These are phyloP conservation scores for Sugiyamaella mastotermitis DNA, from an alignment of 805 yeast species.

Conservation along the genomic window DNA sequence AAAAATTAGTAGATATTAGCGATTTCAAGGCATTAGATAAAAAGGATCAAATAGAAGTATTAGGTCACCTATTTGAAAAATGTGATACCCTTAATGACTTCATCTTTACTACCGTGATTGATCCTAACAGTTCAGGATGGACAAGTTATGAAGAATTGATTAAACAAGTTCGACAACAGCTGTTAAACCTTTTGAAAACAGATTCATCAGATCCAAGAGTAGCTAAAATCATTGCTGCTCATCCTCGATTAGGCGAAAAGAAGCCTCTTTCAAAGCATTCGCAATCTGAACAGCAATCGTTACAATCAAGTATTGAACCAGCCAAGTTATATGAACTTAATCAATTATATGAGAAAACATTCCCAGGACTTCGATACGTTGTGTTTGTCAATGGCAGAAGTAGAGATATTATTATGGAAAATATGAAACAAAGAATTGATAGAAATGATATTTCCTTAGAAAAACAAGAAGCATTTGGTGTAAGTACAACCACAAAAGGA, in stretches of 20 bases:
- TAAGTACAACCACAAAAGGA: constrained; percentile 14
- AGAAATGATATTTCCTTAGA: constrained; percentile 52
- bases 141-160: constrained; percentile 36
- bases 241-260: constrained; percentile 76
- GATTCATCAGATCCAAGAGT: constrained; percentile 23
- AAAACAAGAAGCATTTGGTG: constrained; percentile 56
- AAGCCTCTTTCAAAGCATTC: constrained; percentile 55
- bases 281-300: constrained; percentile 60
- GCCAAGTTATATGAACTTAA: constrained; percentile 48
- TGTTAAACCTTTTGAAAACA: constrained; percentile 32
- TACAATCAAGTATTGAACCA: constrained; percentile 47
- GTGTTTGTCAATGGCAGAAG: constrained; percentile 84
- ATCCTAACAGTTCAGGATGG: constrained; percentile 1
- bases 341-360: constrained; percentile 52
- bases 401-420: constrained; percentile 55
- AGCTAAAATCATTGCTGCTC: constrained; percentile 68
- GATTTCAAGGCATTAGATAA: background rate
- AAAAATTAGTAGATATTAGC: constrained; percentile 1
- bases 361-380: constrained; percentile 74
- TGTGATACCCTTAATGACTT: constrained; percentile 42
- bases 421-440: constrained; percentile 54
- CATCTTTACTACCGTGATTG: constrained; percentile 23
- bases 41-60: constrained; percentile 33
- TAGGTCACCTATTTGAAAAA: constrained; percentile 59
- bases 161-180: constrained; percentile 36